A percentile compares a stretch with the other conserved stretches of the same genome.
These are phyloP conservation scores for Globisporangium echinulatum DNA, from an alignment of 352 stramenopile genomes.

Conservation along the genomic window DNA sequence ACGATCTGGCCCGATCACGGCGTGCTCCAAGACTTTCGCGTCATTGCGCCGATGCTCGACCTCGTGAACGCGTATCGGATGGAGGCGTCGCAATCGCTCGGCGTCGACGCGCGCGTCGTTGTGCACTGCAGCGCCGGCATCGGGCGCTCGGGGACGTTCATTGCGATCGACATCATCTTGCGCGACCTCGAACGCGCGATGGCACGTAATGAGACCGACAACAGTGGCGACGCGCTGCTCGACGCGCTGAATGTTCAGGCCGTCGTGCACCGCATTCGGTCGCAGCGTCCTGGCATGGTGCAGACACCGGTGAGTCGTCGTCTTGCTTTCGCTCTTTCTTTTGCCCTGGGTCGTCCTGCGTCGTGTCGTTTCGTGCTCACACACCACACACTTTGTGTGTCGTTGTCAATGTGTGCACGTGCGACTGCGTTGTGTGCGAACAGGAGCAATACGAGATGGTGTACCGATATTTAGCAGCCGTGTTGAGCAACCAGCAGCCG, in stretches of 20 bases:
- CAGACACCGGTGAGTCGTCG: slow-evolving; percentile 58
- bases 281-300: slow-evolving; percentile 75
- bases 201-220: slow-evolving; percentile 15
- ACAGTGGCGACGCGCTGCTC: slow-evolving; percentile 10
- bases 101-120: slow-evolving; percentile 31
- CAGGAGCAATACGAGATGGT: slow-evolving; percentile 86
- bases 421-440: neutral
- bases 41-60: slow-evolving; percentile 69
- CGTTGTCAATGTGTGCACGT: neutral
- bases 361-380: neutral
- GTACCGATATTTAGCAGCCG: slow-evolving; percentile 69
- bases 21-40: slow-evolving; percentile 60
- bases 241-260: slow-evolving; percentile 39
- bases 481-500: slow-evolving; percentile 39
- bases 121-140: slow-evolving; percentile 83
- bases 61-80: slow-evolving; percentile 45
- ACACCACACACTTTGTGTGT: no score
- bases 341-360: neutral
- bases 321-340: neutral
- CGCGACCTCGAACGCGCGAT: slow-evolving; percentile 40
- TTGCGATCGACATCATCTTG: slow-evolving; percentile 76
- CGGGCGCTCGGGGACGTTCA: slow-evolving; percentile 75
- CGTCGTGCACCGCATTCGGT: slow-evolving; percentile 57
- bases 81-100: slow-evolving; percentile 17
- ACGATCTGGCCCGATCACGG: slow-evolving; percentile 79